phyloP scores from a whole-genome alignment of 192 early-diverging fungal genomes.

The Lobosporangium transversale region DNA sequence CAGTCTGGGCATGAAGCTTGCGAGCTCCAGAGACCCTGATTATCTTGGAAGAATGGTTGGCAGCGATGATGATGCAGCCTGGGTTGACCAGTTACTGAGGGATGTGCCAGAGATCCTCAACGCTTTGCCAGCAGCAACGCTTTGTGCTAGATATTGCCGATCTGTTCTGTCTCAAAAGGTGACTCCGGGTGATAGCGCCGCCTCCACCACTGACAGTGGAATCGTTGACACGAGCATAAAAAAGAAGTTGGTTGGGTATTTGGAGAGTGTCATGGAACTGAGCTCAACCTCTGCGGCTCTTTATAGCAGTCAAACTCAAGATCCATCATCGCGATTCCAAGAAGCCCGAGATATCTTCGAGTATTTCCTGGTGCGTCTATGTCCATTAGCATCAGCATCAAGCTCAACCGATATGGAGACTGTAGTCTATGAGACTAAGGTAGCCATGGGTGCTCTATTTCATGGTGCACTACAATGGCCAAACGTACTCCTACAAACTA shows the following conservation, averaged over 20 bases:
- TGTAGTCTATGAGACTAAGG: slow-evolving; percentile 22
- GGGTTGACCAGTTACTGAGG: slow-evolving; percentile 37
- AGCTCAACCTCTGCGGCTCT: not conserved
- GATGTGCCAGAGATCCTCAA: slow-evolving; percentile 49
- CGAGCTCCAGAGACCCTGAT: slow-evolving; percentile 36
- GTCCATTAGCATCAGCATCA: not conserved
- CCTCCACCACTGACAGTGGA: not conserved
- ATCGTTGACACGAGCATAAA: slow-evolving; percentile 30
- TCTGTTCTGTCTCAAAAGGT: slow-evolving; percentile 10
- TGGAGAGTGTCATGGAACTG: slow-evolving; percentile 27
- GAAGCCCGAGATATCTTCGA: slow-evolving; percentile 49
- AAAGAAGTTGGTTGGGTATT: slow-evolving; percentile 34
- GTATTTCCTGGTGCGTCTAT: slow-evolving; percentile 38
- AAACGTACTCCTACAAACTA: slow-evolving; percentile 20
- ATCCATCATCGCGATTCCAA: slow-evolving; percentile 20
- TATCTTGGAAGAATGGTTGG: slow-evolving; percentile 47
- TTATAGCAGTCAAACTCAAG: not conserved
- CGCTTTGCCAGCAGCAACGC: slow-evolving; percentile 43
- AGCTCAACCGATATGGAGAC: not conserved
- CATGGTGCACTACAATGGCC: slow-evolving; percentile 34
- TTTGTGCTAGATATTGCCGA: slow-evolving; percentile 42
- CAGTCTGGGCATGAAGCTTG: slow-evolving; percentile 49
- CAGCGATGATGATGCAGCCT: slow-evolving; percentile 40
- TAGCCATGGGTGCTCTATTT: slow-evolving; percentile 32
- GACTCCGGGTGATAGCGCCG: not conserved